Evolutionary conservation across 306 rosid genomes (phyloP), one percentile per base, ranked within the genome.

Genomic region (Vigna nakashimae): DNA sequence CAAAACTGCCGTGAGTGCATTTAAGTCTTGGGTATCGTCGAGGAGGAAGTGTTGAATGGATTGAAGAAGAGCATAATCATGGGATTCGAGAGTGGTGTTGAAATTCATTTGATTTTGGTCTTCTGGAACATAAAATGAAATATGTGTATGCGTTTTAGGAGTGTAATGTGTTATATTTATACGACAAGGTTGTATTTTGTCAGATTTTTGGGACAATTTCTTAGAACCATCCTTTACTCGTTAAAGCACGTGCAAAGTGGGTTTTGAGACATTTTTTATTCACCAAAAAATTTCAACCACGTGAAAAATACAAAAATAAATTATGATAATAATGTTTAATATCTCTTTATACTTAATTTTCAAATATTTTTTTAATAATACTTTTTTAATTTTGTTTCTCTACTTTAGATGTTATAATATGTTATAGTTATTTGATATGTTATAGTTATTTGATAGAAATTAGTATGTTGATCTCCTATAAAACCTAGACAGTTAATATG

Each of bases 31-130:
- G 30, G 42, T 38, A 7, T 77, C 83, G 1, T 73, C 12, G 2
- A 80, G 74, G 52, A 80, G 83, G 10, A 65, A 73, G 30, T 24
- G 74, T 65, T 34, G 79, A 65, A 73, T 80, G 26, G 83, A 80
- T 28, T 80, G 69, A 3, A 80, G 83, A 73, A 80, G 49, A 65
- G 69, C 79, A 3, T 65, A 24, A 20, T 73, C 83, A 32, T 73
- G 79, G 15, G 75, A 73, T 12, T 80, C 63, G 30, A 73, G 53
- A 34, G 7, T 34, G 64, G 34, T 57, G 49, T 69, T 58, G 40
- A 20, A 34, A 18, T 64, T 38, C 69, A 74, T 74, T 46, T 60
- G 55, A 38, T 16, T 24, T 24, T 73, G n/a, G 15, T 53, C 12
- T 53, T 17, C 18, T 1, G 53, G 53, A 49, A 71, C 24, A 3